Evolutionary conservation across 441 rosid genomes (phyloP), one percentile per base, ranked within the genome.

Genomic region (Macaranga tanarius): DNA sequence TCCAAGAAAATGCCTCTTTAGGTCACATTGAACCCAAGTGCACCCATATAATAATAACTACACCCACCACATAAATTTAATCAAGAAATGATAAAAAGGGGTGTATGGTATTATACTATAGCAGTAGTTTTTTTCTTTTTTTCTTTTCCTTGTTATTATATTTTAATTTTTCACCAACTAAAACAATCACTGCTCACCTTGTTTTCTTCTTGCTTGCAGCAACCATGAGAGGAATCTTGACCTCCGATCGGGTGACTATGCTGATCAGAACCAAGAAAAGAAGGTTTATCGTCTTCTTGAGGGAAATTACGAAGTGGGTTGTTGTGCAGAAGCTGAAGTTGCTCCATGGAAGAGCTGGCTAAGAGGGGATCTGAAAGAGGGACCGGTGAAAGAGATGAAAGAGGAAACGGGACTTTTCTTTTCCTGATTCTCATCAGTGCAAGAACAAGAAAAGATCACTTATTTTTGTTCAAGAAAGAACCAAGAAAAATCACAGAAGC

Each of bases 401-500:
- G 84, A 40, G 98, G 88, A 23, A 89, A 83, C 38, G 90, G 91
- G 6, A 74, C 87, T 78, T 84, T 85, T 77, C 99, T 84, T 76
- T 92, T 92, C 73, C 99, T 89, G 92, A 92, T 92, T 89, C 99
- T 94, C 97, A 94, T 94, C 78, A 80, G 79, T 50, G 66, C 76
- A 73, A 76, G 62, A 42, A 58, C 34, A 69, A 69, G 19, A 22
- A 2, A 40, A 2, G 40, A 17, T 61, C 16, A 22, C 23, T n/a
- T n/a, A 10, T 17, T 42, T 20, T 23, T 0, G 60, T 62, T 26
- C 50, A 38, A 26, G 26, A 38, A 16, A 40, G 51, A 28, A 7
- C 7, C 17, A 7, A 23, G 4, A 15, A 50, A 50, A 28, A 15
- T 9, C 11, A n/a, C 7, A 51, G 44, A 31, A n/a, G 51, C 38